Evolutionary conservation across 306 rosid species (phyloP).

Genomic region (Notholithocarpus densiflorus): DNA sequence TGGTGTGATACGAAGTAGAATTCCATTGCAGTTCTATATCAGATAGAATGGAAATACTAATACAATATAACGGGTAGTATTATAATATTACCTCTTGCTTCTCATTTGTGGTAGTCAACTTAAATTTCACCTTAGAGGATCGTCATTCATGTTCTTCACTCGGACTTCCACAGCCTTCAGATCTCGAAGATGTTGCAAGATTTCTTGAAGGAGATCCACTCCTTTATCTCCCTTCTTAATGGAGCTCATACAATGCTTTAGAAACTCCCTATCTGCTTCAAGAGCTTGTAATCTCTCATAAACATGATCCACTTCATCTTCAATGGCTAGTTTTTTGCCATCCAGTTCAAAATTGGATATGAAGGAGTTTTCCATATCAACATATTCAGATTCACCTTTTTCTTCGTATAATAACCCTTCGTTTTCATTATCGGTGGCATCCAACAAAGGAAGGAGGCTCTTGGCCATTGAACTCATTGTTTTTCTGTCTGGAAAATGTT

Average conservation of each 20-base stretch:
- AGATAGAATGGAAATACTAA: neutral
- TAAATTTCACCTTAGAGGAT: conserved; percentile 29
- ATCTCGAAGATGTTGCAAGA: conserved; percentile 67
- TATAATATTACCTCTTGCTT: conserved; percentile 20
- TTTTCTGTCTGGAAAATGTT: conserved; percentile 25
- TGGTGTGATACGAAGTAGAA: neutral
- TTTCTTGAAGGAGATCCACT: conserved; percentile 64
- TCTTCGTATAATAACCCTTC: conserved; percentile 24
- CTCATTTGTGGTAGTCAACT: conserved; percentile 7
- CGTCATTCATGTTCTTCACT: conserved; percentile 34
- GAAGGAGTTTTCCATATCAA: conserved; percentile 28
- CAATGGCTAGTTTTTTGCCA: conserved; percentile 39
- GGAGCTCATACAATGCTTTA: conserved; percentile 62
- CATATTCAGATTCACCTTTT: conserved; percentile 27
- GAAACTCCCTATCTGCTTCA: conserved; percentile 69
- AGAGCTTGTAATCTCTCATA: conserved; percentile 76
- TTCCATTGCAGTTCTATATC: neutral
- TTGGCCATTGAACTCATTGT: conserved; percentile 54
- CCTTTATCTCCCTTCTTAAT: conserved; percentile 69
- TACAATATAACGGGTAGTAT: neutral
- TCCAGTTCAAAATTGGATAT: conserved; percentile 28
- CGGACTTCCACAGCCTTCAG: conserved; percentile 56
- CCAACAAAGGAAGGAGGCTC: conserved; percentile 65
- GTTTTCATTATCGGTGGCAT: conserved; percentile 42
- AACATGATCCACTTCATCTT: conserved; percentile 75